Evolutionary conservation across 345 rosid genomes (phyloP).

Genomic region (Passiflora organensis): DNA sequence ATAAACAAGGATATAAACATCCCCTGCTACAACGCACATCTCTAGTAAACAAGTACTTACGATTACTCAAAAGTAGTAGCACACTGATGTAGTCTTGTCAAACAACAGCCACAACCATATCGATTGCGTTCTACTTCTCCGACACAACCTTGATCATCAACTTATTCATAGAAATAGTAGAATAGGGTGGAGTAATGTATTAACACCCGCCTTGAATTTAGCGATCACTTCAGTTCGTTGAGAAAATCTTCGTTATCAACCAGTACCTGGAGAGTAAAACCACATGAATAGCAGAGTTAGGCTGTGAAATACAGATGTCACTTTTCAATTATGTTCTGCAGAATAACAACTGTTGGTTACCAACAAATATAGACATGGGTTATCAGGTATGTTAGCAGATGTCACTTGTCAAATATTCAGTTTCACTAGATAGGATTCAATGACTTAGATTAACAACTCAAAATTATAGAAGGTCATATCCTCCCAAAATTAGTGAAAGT

Average conservation of each 20-base stretch:
- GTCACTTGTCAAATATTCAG: background rate
- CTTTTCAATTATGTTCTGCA: background rate
- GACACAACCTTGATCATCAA: background rate
- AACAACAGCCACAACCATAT: slow-evolving; percentile 3
- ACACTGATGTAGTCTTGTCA: background rate
- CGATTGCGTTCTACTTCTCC: background rate
- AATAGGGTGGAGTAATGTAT: too few species aligned
- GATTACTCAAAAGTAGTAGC: too few species aligned
- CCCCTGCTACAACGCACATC: too few species aligned
- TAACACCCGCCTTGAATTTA: background rate
- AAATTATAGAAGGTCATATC: background rate
- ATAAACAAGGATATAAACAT: too few species aligned
- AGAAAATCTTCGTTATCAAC: slow-evolving; percentile 95
- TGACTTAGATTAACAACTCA: background rate
- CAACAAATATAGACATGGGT: too few species aligned
- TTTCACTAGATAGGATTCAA: background rate
- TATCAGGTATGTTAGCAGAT: too few species aligned
- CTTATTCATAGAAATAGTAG: slow-evolving; percentile 17
- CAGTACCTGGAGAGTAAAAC: slow-evolving; percentile 46
- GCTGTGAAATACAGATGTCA: background rate
- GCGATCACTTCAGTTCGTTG: slow-evolving; percentile 53
- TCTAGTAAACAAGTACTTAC: too few species aligned
- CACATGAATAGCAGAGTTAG: background rate
- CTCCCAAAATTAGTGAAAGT: background rate
- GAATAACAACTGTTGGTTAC: too few species aligned